A percentile compares a stretch with the other conserved stretches of the same genome.
These are phyloP conservation scores for Gaultheria prostrata DNA, from an alignment of 148 eudicot genomes.

Conservation along the genomic window DNA sequence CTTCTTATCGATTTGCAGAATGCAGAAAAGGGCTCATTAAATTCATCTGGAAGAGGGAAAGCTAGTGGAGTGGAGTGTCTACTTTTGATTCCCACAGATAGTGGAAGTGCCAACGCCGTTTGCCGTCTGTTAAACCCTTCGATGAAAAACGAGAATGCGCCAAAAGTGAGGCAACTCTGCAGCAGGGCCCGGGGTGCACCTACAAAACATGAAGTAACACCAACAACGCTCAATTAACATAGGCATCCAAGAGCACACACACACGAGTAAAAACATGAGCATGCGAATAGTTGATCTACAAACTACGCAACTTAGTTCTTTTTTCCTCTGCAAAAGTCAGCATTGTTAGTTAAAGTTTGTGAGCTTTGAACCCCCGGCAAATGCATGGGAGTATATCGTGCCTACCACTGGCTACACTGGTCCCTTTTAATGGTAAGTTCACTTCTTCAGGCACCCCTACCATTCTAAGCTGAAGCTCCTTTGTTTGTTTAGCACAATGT, in stretches of 20 bases:
- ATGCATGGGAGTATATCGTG: too few species aligned
- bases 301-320: background rate
- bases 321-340: too few species aligned
- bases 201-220: constrained; percentile 19
- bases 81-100: constrained; percentile 19
- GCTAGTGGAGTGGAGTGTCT: constrained; percentile 38
- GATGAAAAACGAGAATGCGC: constrained; percentile 71
- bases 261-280: background rate
- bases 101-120: constrained; percentile 67
- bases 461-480: background rate
- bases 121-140: constrained; percentile 79
- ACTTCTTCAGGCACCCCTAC: background rate
- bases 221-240: background rate
- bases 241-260: background rate
- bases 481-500: background rate
- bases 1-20: constrained; percentile 51
- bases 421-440: too few species aligned
- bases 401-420: too few species aligned
- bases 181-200: constrained; percentile 84
- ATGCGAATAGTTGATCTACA: background rate
- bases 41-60: constrained; percentile 55
- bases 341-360: too few species aligned
- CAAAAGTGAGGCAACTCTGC: constrained; percentile 83
- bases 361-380: too few species aligned
- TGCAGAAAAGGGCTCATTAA: constrained; percentile 48